Percentiles rank a stretch among this genome's conserved stretches.
These are phyloP conservation scores for Conticribra guillardii DNA, from an alignment of 108 stramenopile species.

Conservation along the genomic window DNA sequence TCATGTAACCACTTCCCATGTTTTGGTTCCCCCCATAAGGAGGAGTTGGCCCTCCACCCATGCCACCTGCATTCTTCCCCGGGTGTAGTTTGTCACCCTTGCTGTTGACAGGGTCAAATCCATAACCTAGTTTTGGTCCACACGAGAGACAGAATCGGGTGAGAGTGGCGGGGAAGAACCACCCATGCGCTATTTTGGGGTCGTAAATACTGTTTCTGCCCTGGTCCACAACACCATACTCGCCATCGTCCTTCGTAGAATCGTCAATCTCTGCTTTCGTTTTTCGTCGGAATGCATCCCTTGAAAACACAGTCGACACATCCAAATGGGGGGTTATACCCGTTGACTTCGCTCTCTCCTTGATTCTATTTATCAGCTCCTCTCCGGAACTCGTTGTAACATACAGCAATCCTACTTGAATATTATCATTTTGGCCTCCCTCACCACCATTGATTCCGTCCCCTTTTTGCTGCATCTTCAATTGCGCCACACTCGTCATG, in stretches of 20 bases:
- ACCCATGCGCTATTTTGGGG: slow-evolving; percentile 24
- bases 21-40: background rate
- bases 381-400: slow-evolving; percentile 20
- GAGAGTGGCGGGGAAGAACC: slow-evolving; percentile 39
- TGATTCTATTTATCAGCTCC: slow-evolving; percentile 26
- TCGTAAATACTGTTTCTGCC: slow-evolving; percentile 1
- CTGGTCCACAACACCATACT: slow-evolving; percentile 5
- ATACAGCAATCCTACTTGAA: slow-evolving; percentile 32
- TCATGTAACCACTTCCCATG: slow-evolving; percentile 1
- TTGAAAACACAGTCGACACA: slow-evolving; percentile 6
- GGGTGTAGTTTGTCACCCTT: background rate
- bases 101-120: slow-evolving; percentile 1
- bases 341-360: slow-evolving; percentile 2
- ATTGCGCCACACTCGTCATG: slow-evolving; percentile 10
- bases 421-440: background rate
- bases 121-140: slow-evolving; percentile 16
- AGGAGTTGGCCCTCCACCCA: background rate
- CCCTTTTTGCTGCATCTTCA: background rate
- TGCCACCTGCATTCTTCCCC: background rate
- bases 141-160: slow-evolving; percentile 39
- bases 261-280: background rate
- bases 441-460: background rate
- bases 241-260: slow-evolving; percentile 20
- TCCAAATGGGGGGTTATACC: slow-evolving; percentile 25
- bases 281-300: background rate